Base-by-base conservation (phyloP, 1,139 yeast species). In the Geotrichum cucujoidarum region DNA sequence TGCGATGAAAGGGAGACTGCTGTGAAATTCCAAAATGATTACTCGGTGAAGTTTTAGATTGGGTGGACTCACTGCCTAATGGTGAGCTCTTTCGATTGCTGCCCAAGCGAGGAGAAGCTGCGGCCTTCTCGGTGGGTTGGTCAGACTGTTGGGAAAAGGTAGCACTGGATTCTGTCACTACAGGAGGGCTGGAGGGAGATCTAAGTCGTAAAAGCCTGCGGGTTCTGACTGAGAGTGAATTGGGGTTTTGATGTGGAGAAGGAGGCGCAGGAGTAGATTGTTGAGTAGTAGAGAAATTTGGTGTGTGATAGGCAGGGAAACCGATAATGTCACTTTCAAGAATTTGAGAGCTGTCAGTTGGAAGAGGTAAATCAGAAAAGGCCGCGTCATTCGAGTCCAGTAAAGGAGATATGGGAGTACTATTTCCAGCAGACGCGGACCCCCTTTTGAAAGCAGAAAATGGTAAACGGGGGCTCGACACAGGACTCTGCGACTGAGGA, bases 101-200 rank as follows among this genome's bases (percentile, higher is more conserved):
- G 18, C 24, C 21, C 16, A 14, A 13, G 27, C 16, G 11, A 37
- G 18, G 30, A 24, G 21, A 7, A 6, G 16, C 7, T 14, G 30
- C 13, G 10, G 24, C 29, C 17, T 22, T n/a, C 13, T n/a, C 5
- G 16, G 24, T 18, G 11, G 40, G 20, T 13, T 22, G 35, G n/a
- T n/a, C n/a, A n/a, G n/a, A n/a, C n/a, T n/a, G n/a, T n/a, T n/a
- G n/a, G n/a, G n/a, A n/a, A 21, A 41, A 21, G 10, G 40, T 14
- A 25, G 39, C 33, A 22, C 37, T 13, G 21, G 4, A 30, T 32
- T 38, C 29, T 16, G 33, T 21, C 10, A 54, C 54, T 10, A 54
- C 57, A 14, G 57, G 57, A 21, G 64, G 63, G 32, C 61, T 58
- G 4, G 74, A 69, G 0, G 74, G 74, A 2, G 74, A 71, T 20